phyloP scores from a whole-genome alignment of 768 basidiomycete genomes.

The Lyophyllum atratum region DNA sequence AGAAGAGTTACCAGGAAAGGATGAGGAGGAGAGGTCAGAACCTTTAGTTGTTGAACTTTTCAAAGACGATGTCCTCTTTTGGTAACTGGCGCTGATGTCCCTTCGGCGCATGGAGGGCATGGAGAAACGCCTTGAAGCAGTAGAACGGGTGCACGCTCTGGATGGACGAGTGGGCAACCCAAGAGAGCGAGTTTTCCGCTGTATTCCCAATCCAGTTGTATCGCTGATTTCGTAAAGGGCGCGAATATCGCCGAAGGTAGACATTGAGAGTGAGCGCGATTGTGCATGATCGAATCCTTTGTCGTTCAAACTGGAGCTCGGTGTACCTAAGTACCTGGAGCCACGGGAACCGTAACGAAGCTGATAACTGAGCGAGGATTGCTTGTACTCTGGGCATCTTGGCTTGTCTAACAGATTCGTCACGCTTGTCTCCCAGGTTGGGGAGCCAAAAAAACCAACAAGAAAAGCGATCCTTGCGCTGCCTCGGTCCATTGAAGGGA shows the following conservation, averaged over 20 bases:
- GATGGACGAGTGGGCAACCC: constrained; percentile 20
- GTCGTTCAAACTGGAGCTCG: constrained; percentile 9
- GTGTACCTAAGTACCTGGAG: constrained; percentile 6
- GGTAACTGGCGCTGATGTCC: constrained; percentile 8
- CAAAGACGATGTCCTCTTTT: constrained; percentile 25
- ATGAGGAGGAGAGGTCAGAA: constrained; percentile 14
- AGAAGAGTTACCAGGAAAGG: constrained; percentile 19
- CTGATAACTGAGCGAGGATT: constrained; percentile 21
- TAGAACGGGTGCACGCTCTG: constrained; percentile 15
- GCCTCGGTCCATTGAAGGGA: constrained; percentile 10
- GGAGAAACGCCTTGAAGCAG: constrained; percentile 28
- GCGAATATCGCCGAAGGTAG: constrained; percentile 12
- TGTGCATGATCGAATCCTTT: neutral
- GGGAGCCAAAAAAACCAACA: constrained; percentile 48
- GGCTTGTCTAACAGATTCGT: constrained; percentile 16
- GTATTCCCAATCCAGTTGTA: neutral
- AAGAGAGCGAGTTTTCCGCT: constrained; percentile 15
- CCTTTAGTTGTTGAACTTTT: constrained; percentile 22
- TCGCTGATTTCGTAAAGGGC: constrained; percentile 7
- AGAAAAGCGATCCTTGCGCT: constrained; percentile 35
- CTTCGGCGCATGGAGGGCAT: constrained; percentile 26
- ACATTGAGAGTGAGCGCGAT: constrained; percentile 18
- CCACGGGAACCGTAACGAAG: constrained; percentile 18
- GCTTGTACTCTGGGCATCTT: constrained; percentile 18
- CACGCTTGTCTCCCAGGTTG: constrained; percentile 42